Base-by-base conservation (phyloP, 1,284 basidiomycete genomes). In the Tilletia walkeri region DNA sequence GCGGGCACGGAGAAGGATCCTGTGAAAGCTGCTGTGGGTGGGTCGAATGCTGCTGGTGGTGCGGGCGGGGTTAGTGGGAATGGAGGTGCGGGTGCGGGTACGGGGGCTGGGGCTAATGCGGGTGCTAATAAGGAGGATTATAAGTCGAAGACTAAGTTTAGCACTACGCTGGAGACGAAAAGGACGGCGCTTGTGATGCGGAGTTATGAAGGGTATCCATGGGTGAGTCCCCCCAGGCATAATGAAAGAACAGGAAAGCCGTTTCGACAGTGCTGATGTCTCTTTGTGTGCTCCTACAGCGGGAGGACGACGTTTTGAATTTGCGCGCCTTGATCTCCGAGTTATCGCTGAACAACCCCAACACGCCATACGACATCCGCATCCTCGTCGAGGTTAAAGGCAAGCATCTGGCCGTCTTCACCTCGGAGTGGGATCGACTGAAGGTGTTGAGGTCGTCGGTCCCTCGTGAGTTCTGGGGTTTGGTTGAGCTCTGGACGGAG, bases 341-440 rank as follows among this genome's bases (percentile, higher is more conserved):
- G 73, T 71, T 83, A 2, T 82, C 81, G 69, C 76, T 83, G 70
- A 82, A 83, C 78, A 82, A 83, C 69, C 82, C 82, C 38, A 75
- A 78, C 72, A 82, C 79, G 68, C 82, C 81, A 2, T 83, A 82
- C 70, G 81, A 82, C 69, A 75, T 83, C 5, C 81, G 81, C 47
- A 83, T 83, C 72, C 73, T 83, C n/a, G 79, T 83, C 70, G 82
- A 83, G 72, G 82, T 83, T 48, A 77, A 83, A 61, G 78, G 80
- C 65, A 75, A 69, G 18, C 74, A 79, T 66, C 76, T 83, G 20
- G 78, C 80, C 67, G 79, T 82, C 49, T 83, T 83, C 66, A 82
- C 82, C 4, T 82, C 80, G 30, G 82, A 83, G 68, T 82, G 81
- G 81, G 82, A 82, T 70, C 75, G 82, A 24, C 79, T 82, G 72